A percentile compares a stretch with the other conserved stretches of the same genome.
Conservation (phyloP, 148 eudicot genomes). For the Rhododendron molle region DNA sequence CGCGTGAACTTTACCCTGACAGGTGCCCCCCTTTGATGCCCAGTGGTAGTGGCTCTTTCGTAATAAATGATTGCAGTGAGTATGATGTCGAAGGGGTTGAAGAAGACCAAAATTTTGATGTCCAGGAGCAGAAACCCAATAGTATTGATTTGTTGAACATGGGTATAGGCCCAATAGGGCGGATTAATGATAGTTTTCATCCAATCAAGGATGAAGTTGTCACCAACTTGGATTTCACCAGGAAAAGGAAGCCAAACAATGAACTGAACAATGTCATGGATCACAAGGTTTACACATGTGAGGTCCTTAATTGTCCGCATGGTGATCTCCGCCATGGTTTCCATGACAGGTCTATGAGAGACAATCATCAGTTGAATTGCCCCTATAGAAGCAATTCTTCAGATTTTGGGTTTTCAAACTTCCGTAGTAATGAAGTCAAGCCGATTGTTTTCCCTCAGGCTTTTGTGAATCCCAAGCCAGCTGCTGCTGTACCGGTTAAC, state of each 20-base stretch:
- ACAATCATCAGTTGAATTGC: conserved; percentile 53
- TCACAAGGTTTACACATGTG: conserved; percentile 47
- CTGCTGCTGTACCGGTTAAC: conserved; percentile 11
- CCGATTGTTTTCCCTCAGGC: conserved; percentile 36
- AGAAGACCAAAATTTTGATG: conserved; percentile 30
- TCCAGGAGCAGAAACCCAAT: conserved; percentile 42
- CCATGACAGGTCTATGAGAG: conserved; percentile 39
- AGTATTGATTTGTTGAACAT: conserved; percentile 26
- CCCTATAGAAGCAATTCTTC: conserved; percentile 22
- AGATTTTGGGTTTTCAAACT: conserved; percentile 28
- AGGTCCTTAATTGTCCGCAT: conserved; percentile 47
- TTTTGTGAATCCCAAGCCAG: conserved; percentile 33
- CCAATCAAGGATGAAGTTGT: conserved; percentile 33
- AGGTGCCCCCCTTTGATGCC: conserved; percentile 36
- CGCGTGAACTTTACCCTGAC: conserved; percentile 54
- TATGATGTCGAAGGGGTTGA: conserved; percentile 54
- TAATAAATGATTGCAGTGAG: conserved; percentile 38
- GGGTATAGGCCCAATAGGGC: conserved; percentile 23
- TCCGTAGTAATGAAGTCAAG: conserved; percentile 36
- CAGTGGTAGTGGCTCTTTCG: conserved; percentile 31
- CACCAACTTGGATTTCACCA: conserved; percentile 36
- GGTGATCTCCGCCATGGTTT: conserved; percentile 41
- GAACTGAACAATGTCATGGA: conserved; percentile 34
- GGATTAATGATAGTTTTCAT: conserved; percentile 13
- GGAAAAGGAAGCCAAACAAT: conserved; percentile 47